These are phyloP conservation scores for Camelina hispida DNA, from an alignment of 345 rosid genomes.

Conservation along the genomic window DNA sequence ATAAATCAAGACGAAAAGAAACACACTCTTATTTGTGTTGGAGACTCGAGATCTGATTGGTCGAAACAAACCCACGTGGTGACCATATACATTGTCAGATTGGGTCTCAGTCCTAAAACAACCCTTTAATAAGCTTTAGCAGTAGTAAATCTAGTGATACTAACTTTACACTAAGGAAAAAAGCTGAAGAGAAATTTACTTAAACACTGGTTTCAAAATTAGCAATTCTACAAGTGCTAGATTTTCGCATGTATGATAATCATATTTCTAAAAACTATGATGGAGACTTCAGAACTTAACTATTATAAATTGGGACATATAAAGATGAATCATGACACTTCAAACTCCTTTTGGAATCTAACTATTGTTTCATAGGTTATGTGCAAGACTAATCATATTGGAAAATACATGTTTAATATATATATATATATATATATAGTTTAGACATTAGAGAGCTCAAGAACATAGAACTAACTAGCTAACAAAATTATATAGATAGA, in stretches of 20 bases:
- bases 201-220: background rate
- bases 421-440: background rate
- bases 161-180: background rate
- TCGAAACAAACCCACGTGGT: slow-evolving; percentile 39
- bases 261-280: background rate
- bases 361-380: background rate
- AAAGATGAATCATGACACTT: background rate
- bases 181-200: background rate
- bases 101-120: background rate
- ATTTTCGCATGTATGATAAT: background rate
- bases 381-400: background rate
- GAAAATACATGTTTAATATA: background rate
- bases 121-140: slow-evolving; percentile 13
- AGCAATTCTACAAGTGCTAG: background rate
- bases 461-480: too few relatives aligned
- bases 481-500: background rate
- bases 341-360: background rate
- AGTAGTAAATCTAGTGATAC: slow-evolving; percentile 10
- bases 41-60: slow-evolving; percentile 38
- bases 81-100: slow-evolving; percentile 17
- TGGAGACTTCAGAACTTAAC: background rate
- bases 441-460: slow-evolving; percentile 8
- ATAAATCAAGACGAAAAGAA: background rate
- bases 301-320: background rate
- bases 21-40: slow-evolving; percentile 2